Evolutionary conservation across 768 basidiomycete species (phyloP).

Genomic region (Pleurotus eryngii): DNA sequence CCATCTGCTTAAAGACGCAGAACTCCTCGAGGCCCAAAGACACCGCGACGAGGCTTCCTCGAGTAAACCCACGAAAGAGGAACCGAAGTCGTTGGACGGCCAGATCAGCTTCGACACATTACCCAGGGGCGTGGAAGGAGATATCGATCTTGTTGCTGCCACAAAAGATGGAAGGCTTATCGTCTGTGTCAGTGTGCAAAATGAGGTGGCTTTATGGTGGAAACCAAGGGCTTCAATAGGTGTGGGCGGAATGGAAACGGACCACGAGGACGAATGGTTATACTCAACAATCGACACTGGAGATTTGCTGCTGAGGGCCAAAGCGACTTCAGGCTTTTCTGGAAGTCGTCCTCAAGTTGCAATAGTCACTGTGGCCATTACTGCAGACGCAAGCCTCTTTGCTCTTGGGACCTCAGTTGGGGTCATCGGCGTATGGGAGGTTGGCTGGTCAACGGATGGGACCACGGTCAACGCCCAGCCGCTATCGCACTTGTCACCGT

Average conservation of each 20-base stretch:
- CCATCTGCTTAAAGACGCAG: slow-evolving; percentile 87
- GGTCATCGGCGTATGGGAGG: slow-evolving; percentile 58
- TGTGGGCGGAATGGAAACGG: not conserved
- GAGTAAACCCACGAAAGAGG: slow-evolving; percentile 23
- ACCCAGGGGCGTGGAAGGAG: slow-evolving; percentile 77
- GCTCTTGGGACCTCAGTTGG: slow-evolving; percentile 75
- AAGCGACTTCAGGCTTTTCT: slow-evolving; percentile 39
- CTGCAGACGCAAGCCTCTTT: slow-evolving; percentile 55
- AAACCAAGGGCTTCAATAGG: not conserved
- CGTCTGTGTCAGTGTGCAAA: slow-evolving; percentile 73
- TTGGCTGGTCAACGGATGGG: slow-evolving; percentile 23
- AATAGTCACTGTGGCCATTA: slow-evolving; percentile 61
- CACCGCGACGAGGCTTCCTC: slow-evolving; percentile 49
- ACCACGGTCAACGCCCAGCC: not conserved
- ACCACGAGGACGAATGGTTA: slow-evolving; percentile 34
- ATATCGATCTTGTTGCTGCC: slow-evolving; percentile 76
- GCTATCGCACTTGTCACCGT: slow-evolving; percentile 10
- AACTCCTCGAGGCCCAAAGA: slow-evolving; percentile 84
- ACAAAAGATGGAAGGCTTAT: slow-evolving; percentile 65
- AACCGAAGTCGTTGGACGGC: slow-evolving; percentile 33
- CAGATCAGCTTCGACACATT: slow-evolving; percentile 62
- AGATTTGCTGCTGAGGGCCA: slow-evolving; percentile 46
- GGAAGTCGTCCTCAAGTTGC: slow-evolving; percentile 32
- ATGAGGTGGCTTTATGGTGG: slow-evolving; percentile 70
- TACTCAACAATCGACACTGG: slow-evolving; percentile 48